A percentile compares a stretch with the other conserved stretches of the same genome.
These are phyloP conservation scores for Noccaea bulbosa DNA, from an alignment of 345 rosid species.

Conservation along the genomic window DNA sequence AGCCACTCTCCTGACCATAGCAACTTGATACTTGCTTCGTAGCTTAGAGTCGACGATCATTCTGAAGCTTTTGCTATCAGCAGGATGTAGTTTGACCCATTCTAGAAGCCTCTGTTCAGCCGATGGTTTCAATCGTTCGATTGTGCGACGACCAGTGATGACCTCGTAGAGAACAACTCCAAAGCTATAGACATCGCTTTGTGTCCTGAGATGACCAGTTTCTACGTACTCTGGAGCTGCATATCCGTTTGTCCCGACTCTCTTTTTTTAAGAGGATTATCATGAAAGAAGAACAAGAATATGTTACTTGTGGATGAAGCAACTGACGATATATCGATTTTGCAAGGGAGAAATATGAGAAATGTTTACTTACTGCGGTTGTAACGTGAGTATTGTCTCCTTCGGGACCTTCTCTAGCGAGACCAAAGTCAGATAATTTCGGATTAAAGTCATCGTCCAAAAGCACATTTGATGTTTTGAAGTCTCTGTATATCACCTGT, in stretches of 20 bases:
- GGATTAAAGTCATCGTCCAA: slow-evolving; percentile 63
- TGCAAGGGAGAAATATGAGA: neutral
- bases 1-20: slow-evolving; percentile 56
- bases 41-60: slow-evolving; percentile 82
- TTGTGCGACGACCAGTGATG: slow-evolving; percentile 78
- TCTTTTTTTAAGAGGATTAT: slow-evolving; percentile 48
- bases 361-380: slow-evolving; percentile 60
- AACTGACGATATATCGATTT: neutral
- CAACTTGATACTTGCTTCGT: slow-evolving; percentile 52
- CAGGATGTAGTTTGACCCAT: slow-evolving; percentile 87
- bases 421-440: slow-evolving; percentile 93
- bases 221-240: slow-evolving; percentile 92
- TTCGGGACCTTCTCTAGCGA: slow-evolving; percentile 93
- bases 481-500: slow-evolving; percentile 93
- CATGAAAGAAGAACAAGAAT: neutral
- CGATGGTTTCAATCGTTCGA: slow-evolving; percentile 69
- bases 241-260: slow-evolving; percentile 89
- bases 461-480: slow-evolving; percentile 87
- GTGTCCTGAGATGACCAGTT: slow-evolving; percentile 83
- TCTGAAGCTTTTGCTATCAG: slow-evolving; percentile 61
- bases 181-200: slow-evolving; percentile 76
- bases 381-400: slow-evolving; percentile 84
- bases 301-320: slow-evolving; percentile 27
- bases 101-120: slow-evolving; percentile 76
- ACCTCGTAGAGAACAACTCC: slow-evolving; percentile 96